Conservation (phyloP, 768 basidiomycete species). For the Candolleomyces efflorescens region DNA sequence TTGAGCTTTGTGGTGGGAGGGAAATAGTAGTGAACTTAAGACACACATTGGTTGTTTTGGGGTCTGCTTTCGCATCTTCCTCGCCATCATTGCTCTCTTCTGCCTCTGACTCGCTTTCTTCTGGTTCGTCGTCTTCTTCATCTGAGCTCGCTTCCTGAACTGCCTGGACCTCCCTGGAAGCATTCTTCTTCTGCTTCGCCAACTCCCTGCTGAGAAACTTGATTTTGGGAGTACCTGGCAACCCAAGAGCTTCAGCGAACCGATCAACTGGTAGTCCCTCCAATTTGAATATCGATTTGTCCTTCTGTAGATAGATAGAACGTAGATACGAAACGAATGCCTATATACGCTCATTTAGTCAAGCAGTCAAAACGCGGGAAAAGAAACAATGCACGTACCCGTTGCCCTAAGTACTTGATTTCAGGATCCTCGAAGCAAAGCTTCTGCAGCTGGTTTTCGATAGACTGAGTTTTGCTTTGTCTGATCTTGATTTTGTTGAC, state of each 20-base stretch:
- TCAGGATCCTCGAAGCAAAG: conserved; percentile 94
- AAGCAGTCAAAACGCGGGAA: background rate
- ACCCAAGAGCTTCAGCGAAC: conserved; percentile 85
- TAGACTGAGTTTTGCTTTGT: conserved; percentile 77
- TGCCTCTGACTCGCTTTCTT: conserved; percentile 1
- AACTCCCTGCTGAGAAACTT: conserved; percentile 72
- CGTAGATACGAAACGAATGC: conserved; percentile 95
- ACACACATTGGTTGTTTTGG: conserved; percentile 39
- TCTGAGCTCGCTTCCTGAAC: conserved; percentile 22
- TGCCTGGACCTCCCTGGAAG: conserved; percentile 41
- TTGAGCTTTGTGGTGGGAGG: background rate
- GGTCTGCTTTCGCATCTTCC: conserved; percentile 11
- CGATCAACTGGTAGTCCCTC: conserved; percentile 75
- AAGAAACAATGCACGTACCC: conserved; percentile 46
- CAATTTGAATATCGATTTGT: conserved; percentile 90
- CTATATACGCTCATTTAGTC: conserved; percentile 32
- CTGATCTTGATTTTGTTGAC: conserved; percentile 84
- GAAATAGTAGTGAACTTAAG: background rate
- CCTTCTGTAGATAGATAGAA: conserved; percentile 88
- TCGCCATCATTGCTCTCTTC: conserved; percentile 14
- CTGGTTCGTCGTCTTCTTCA: conserved; percentile 6
- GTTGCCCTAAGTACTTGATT: conserved; percentile 93
- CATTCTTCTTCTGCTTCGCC: conserved; percentile 76
- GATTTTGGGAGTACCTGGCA: conserved; percentile 94
- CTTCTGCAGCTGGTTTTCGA: conserved; percentile 87